These are phyloP conservation scores for Pythium dissotocum DNA, from an alignment of 352 stramenopile species.

Conservation along the genomic window DNA sequence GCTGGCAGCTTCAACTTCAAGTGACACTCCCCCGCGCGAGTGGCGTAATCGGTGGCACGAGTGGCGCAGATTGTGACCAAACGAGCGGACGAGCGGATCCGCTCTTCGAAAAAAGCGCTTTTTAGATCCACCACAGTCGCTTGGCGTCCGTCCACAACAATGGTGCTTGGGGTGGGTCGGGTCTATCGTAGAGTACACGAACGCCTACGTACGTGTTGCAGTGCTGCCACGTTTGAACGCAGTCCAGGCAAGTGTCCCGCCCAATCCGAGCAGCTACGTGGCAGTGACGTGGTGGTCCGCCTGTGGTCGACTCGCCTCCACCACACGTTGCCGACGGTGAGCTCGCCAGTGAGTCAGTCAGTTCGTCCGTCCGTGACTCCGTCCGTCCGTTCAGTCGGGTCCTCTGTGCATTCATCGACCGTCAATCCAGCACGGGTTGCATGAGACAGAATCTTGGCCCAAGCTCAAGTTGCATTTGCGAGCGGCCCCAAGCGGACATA, in stretches of 20 bases:
- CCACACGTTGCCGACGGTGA: neutral
- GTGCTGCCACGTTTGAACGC: neutral
- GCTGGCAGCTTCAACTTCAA: slow-evolving; percentile 35
- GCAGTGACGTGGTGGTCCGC: neutral
- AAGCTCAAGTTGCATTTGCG: slow-evolving; percentile 33
- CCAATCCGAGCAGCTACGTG: neutral
- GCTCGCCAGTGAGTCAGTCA: neutral
- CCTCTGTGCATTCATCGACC: neutral
- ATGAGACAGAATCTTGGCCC: slow-evolving; percentile 29
- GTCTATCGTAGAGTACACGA: neutral
- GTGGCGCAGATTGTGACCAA: slow-evolving; percentile 17
- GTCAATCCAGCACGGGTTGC: neutral
- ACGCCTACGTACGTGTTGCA: neutral
- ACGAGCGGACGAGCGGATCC: slow-evolving; percentile 18
- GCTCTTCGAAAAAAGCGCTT: slow-evolving; percentile 17
- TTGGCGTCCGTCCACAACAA: neutral
- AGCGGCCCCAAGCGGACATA: slow-evolving; percentile 28
- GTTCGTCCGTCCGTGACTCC: neutral
- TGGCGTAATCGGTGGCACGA: slow-evolving; percentile 18
- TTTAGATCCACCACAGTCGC: neutral
- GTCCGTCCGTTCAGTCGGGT: neutral
- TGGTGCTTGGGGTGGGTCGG: neutral
- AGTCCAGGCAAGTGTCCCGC: neutral
- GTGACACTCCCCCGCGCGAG: neutral
- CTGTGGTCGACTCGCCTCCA: neutral